Evolutionary conservation across 495 filamentous ascomycete genomes (phyloP), one percentile per base, ranked within the genome.

Genomic region (Sordaria brevicollis): DNA sequence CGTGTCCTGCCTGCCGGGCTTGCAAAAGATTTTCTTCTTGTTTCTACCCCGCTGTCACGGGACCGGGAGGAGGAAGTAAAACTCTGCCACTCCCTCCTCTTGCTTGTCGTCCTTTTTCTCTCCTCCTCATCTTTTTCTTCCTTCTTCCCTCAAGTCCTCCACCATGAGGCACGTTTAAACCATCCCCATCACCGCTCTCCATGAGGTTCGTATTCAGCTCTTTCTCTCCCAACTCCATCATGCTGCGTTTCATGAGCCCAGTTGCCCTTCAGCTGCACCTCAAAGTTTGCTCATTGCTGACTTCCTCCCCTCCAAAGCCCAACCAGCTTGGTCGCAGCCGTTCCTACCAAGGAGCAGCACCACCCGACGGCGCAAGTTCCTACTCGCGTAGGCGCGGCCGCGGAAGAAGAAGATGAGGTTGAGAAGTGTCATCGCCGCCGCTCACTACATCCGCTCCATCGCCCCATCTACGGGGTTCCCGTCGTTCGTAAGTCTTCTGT

Each of bases 391-490:
- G 49, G 21, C 49, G 49, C 49, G 49, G 49, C 25, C 17, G 49
- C 1, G 1, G 10, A 31, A 57, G 49, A 57, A 57, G 49, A 29
- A 0, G 21, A 17, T 10, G 35, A 36, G 7, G 35, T 9, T 35
- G 19, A 34, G 10, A 86, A 91, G 79, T 74, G 84, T 88, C 77
- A 83, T 95, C 72, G 91, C 93, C 73, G 93, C 84, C 72, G 93
- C 94, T 71, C 89, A 95, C 83, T 97, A 91, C 85, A 91, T 97
- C 84, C 91, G 93, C 73, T 84, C 89, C 71, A 80, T 97, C 76
- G 92, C 93, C 37, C 93, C 29, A 72, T 85, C 70, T 97, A 97
- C 81, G 92, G 88, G 69, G 85, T 97, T 72, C 93, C 93, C 68
- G 93, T 95, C 66, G 82, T 96, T 69, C 87, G 25, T 57, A 57